A percentile compares a stretch with the other conserved stretches of the same genome.
Evolutionary conservation across 495 filamentous ascomycete genomes (phyloP).

Genomic region (Neurospora pannonica): DNA sequence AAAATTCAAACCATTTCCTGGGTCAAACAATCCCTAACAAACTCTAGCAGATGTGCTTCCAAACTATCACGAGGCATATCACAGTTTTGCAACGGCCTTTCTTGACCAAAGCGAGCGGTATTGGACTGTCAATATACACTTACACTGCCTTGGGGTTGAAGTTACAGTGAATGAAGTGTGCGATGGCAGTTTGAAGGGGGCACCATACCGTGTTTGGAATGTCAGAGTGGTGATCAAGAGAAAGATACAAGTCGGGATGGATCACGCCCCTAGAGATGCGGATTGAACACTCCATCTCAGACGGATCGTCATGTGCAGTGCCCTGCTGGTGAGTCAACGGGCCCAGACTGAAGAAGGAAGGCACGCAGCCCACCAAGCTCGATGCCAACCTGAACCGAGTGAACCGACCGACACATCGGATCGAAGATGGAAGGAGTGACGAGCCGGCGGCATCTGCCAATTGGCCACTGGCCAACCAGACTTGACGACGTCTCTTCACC

Average conservation of each 20-base stretch:
- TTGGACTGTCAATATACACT: no score
- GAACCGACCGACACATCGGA: not conserved
- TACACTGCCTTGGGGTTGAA: no score
- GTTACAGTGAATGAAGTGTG: no score
- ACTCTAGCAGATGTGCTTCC: no score
- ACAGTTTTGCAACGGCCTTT: no score
- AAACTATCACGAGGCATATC: no score
- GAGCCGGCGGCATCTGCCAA: not conserved
- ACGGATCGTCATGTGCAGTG: not conserved
- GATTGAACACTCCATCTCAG: not conserved
- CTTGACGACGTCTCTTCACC: not conserved
- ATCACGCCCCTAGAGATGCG: not conserved
- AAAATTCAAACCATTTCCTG: no score
- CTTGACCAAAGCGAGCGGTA: no score
- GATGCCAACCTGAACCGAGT: no score
- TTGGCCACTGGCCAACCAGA: not conserved
- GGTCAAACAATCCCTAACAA: no score
- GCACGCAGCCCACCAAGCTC: not conserved
- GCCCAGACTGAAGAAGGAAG: not conserved
- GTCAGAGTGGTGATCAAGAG: not conserved
- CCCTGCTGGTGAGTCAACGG: not conserved
- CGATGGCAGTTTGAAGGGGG: not conserved
- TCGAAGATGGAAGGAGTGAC: not conserved
- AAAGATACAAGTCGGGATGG: not conserved
- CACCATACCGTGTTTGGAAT: not conserved